Base-by-base conservation (phyloP, 768 basidiomycete species). In the Floccularia luteovirens region DNA sequence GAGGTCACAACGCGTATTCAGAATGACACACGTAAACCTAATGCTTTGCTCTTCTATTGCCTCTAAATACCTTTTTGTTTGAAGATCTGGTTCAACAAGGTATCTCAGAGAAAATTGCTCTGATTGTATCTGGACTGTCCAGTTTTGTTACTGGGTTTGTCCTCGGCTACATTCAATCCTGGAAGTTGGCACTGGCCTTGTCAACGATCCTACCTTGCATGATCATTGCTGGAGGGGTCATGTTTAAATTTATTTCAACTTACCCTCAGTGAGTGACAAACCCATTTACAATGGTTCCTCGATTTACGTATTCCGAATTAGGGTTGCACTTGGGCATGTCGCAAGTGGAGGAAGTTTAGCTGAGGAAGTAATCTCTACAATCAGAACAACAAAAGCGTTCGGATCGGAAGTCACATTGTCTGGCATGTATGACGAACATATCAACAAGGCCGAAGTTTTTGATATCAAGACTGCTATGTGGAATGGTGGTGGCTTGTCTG, bases 1-100 rank as follows among this genome's bases (percentile, higher is more conserved):
- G 89, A 91, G 51, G 77, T 91, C n/a, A 79, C 90, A 0, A 90
- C 88, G 4, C 74, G 88, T 31, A 90, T 90, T 42, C 79, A 83
- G 54, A 82, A 81, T 0, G 80, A 83, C 52, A 82, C 79, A n/a
- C 82, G 79, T 79, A 50, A 47, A 73, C 60, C n/a, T n/a, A n/a
- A 11, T 30, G 16, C 12, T 14, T 14, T 14, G 14, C 13, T 3
- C 2, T 28, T 13, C 44, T 10, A 13, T 8, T 1, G 17, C 24
- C 4, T 27, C 2, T 36, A n/a, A 2, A 41, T 13, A 38, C 13
- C 2, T 31, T 21, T 22, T 2, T 6, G 14, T 24, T 22, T 16
- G 12, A 38, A 80, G 79, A 90, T 62, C 56, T 90, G 24, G 75
- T 91, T 3, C 88, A 90, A 48, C 79, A 83, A 54, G 88, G 84